Evolutionary conservation across 306 rosid genomes (phyloP).

Genomic region (Casuarina glauca): DNA sequence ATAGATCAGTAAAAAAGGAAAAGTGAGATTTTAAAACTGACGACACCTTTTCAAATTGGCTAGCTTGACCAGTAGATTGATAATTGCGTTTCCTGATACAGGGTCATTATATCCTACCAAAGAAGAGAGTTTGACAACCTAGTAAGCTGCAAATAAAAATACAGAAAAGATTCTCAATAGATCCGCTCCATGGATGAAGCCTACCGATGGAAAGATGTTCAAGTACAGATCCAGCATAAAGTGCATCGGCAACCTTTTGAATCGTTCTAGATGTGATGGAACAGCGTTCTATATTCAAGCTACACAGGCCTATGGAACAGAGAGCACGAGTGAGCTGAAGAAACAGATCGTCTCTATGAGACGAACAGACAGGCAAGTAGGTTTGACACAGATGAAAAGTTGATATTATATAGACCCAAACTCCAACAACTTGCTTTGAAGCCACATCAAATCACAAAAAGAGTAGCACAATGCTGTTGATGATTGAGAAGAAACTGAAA

Average conservation of each 20-base stretch:
- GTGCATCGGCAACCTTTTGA: conserved; percentile 68
- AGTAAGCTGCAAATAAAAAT: conserved; percentile 18
- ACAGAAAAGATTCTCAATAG: not conserved
- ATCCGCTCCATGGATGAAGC: conserved; percentile 20
- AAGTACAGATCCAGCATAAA: conserved; percentile 61
- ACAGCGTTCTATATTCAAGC: conserved; percentile 82
- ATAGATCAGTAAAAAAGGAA: conserved; percentile 8
- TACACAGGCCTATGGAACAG: conserved; percentile 59
- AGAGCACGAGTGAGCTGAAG: conserved; percentile 28
- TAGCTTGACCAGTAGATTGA: conserved; percentile 70
- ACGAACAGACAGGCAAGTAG: conserved; percentile 24
- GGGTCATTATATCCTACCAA: conserved; percentile 76
- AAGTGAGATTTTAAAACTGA: conserved; percentile 6
- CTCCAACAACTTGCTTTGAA: conserved; percentile 16
- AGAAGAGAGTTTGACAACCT: conserved; percentile 19
- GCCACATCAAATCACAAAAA: conserved; percentile 25
- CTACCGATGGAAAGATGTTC: conserved; percentile 78
- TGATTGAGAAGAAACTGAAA: conserved; percentile 21
- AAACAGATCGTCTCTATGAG: not conserved
- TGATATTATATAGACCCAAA: not conserved
- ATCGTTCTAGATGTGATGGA: conserved; percentile 79
- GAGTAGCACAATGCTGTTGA: conserved; percentile 16
- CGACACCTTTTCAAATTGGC: conserved; percentile 68
- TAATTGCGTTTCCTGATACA: conserved; percentile 62
- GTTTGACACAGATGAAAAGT: conserved; percentile 14